Conservation (phyloP, 768 basidiomycete genomes). For the Rubroboletus satanas region DNA sequence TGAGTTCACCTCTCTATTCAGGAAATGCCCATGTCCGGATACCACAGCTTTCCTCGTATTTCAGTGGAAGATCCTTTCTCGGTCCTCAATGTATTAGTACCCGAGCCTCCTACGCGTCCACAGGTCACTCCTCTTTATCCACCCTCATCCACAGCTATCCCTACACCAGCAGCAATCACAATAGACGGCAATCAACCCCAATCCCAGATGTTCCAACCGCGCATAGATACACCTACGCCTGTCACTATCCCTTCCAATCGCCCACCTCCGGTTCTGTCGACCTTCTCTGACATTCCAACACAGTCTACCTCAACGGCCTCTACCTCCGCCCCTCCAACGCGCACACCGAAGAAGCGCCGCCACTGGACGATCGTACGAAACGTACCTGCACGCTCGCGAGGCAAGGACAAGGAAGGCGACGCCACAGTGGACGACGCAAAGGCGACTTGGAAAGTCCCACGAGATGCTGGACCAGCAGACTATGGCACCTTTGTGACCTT, state of each 20-base stretch:
- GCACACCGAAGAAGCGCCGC: constrained; percentile 35
- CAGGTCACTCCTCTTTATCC: constrained; percentile 56
- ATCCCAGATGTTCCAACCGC: neutral
- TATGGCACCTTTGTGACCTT: constrained; percentile 60
- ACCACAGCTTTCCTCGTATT: neutral
- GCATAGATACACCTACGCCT: constrained; percentile 25
- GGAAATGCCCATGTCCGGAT: neutral
- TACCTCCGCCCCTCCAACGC: neutral
- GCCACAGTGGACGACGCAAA: constrained; percentile 25
- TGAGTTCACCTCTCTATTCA: constrained; percentile 32
- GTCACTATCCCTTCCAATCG: constrained; percentile 25
- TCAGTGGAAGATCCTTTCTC: constrained; percentile 79
- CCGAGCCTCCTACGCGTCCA: constrained; percentile 54
- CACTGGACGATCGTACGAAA: constrained; percentile 64
- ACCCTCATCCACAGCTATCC: constrained; percentile 27
- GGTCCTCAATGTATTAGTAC: constrained; percentile 57
- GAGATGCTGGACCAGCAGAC: constrained; percentile 54
- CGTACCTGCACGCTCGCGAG: constrained; percentile 42
- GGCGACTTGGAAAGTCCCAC: constrained; percentile 45
- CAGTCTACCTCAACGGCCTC: neutral
- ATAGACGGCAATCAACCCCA: constrained; percentile 1
- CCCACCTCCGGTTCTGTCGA: constrained; percentile 15
- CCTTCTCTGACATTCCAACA: constrained; percentile 1
- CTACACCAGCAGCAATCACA: neutral
- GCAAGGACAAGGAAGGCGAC: constrained; percentile 53